Evolutionary conservation across 352 stramenopile species (phyloP), one percentile per base, ranked within the genome.

Genomic region (Globisporangium nagaii): DNA sequence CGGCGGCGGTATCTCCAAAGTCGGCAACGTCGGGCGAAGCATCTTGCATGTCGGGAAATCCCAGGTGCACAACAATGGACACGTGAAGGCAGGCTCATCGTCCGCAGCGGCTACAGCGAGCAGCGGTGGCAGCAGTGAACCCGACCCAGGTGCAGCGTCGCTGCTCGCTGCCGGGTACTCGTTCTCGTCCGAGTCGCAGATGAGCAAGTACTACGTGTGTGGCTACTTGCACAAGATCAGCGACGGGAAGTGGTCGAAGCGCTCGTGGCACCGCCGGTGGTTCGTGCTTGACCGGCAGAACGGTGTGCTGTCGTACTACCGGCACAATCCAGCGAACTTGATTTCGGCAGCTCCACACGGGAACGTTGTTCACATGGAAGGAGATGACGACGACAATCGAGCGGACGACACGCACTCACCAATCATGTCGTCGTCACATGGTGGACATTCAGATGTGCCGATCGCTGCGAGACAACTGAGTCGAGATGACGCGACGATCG

Each of bases 151-250:
- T 11, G 51, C 70, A 28, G 52, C 63, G 1, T 70, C 70, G n/a
- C 36, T 86, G 12, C 27, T 85, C 4, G 66, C 60, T 4, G 66
- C 73, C 3, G 76, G 79, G 0, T 86, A 84, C 36, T 69, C 60
- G 7, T 91, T 91, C 53, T 91, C 78, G 31, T 89, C 78, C 1
- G 81, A 91, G 52, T 88, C 72, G 7, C 81, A 86, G 50, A 80
- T 78, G 45, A 92, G 75, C 39, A 86, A 86, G 31, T 79, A 88
- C 52, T 90, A 90, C 45, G 80, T 91, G 8, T 89, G 80, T 24
- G 84, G 84, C 1, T 93, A 93, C 42, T 39, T 93, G 13, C 79
- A 93, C 67, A 93, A 93, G 60, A 80, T 93, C 28, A 91, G 81
- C 47, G 84, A 93, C 53, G 81, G 81, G 46, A 93, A 92, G 49